Evolutionary conservation across 192 early-diverging fungal genomes (phyloP).

Genomic region (Mortierella claussenii): DNA sequence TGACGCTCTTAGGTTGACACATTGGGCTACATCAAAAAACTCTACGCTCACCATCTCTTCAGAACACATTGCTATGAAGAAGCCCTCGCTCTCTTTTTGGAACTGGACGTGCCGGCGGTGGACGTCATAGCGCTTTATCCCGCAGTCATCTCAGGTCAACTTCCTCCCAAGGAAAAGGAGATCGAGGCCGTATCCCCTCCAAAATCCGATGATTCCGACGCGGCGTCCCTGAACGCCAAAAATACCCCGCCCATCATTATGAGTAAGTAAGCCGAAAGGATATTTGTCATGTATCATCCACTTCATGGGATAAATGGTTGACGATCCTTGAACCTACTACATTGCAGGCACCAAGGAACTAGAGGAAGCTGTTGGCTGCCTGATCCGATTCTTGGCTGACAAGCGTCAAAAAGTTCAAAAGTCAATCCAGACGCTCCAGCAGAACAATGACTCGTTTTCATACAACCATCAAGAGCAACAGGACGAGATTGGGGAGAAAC

Average conservation of each 20-base stretch:
- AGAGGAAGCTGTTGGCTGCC: slow-evolving; percentile 64
- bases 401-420: slow-evolving; percentile 82
- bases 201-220: slow-evolving; percentile 31
- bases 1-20: slow-evolving; percentile 59
- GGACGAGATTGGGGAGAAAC: slow-evolving; percentile 36
- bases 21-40: slow-evolving; percentile 67
- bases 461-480: slow-evolving; percentile 46
- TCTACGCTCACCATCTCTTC: slow-evolving; percentile 80
- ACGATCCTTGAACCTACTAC: too few species aligned
- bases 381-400: slow-evolving; percentile 91
- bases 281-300: too few species aligned
- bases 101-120: slow-evolving; percentile 70
- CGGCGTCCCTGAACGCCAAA: slow-evolving; percentile 7
- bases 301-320: too few species aligned
- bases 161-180: slow-evolving; percentile 52
- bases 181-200: slow-evolving; percentile 34
- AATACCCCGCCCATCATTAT: slow-evolving; percentile 37
- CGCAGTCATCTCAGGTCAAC: slow-evolving; percentile 71
- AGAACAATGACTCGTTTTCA: slow-evolving; percentile 35
- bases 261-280: too few species aligned
- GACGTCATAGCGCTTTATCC: slow-evolving; percentile 79
- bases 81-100: slow-evolving; percentile 72
- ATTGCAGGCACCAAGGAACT: slow-evolving; percentile 67
- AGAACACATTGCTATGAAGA: slow-evolving; percentile 70
- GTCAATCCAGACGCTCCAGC: slow-evolving; percentile 41